Base-by-base conservation (phyloP, 192 early-diverging fungal species). In the Podila verticillata region DNA sequence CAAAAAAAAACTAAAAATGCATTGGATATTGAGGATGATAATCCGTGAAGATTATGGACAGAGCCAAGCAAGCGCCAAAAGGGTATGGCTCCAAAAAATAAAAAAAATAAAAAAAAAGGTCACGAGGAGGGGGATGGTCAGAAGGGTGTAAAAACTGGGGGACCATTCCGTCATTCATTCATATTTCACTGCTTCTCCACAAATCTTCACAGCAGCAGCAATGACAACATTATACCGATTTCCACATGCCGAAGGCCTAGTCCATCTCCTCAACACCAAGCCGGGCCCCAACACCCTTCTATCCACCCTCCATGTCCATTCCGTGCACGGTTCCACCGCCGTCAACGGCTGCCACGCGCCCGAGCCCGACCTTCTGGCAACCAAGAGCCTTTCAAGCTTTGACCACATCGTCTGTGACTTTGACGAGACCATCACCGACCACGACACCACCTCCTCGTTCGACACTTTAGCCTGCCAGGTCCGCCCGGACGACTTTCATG, bases 401-500 rank as follows among this genome's bases (percentile, higher is more conserved):
- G 61, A 80, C 61, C 77, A 80, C 58, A 29, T 80, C 5, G 70
- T 80, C 28, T 65, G 65, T 6, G 77, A 80, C 58, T 80, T 80
- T 70, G 77, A 80, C 66, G 77, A 80, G 56, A 80, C 77, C 32
- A 80, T 80, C 20, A 80, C 77, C 3, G 61, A 68, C 39, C 77
- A 80, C 22, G 77, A 80, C 48, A 80, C 77, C n/a, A 80, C 77
- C 13, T 80, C 77, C 0, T 80, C 77, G 20, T 80, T 80, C 22
- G 77, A 80, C n/a, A 70, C 59, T 1, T 28, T 80, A 8, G 77
- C 77, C 2, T 29, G 49, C 20, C 49, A 68, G 26, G 62, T 72
- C n/a, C 59, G 77, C 1, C 31, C 64, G 0, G 70, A 57, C 6
- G 35, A 63, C 17, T 60, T 62, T 57, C 26, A 44, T 20, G 56